Conservation (phyloP, 2,329 filamentous ascomycete species). For the Alternaria arbusti region DNA sequence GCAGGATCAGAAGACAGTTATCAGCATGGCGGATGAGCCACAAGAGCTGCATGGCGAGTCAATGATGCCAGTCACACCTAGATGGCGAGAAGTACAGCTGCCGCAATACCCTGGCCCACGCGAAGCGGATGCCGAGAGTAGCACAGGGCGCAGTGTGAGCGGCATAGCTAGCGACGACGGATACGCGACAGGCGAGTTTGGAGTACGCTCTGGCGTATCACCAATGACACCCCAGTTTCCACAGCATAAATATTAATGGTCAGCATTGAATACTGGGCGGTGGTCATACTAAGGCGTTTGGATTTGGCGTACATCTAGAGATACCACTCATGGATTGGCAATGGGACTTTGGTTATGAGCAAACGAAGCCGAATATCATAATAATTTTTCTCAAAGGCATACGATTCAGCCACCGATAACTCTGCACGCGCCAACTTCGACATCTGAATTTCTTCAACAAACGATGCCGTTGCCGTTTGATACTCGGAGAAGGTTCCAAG, state of each 20-base stretch:
- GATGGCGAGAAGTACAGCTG: slow-evolving; percentile 34
- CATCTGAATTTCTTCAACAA: neutral
- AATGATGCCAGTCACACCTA: slow-evolving; percentile 17
- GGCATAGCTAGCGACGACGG: slow-evolving; percentile 33
- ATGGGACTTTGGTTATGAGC: neutral
- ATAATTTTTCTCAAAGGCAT: neutral
- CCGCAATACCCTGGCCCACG: slow-evolving; percentile 16
- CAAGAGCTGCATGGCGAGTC: slow-evolving; percentile 35
- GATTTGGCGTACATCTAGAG: slow-evolving; percentile 5
- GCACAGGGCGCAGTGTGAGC: slow-evolving; percentile 25
- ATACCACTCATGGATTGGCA: slow-evolving; percentile 12
- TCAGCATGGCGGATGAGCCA: slow-evolving; percentile 29
- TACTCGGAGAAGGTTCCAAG: neutral
- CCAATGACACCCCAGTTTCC: slow-evolving; percentile 18
- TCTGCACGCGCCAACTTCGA: neutral
- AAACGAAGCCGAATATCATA: neutral
- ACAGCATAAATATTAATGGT: neutral
- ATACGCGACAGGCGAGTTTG: slow-evolving; percentile 9
- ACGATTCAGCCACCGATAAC: neutral
- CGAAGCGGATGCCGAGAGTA: slow-evolving; percentile 30
- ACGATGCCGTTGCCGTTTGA: neutral
- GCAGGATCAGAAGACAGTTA: slow-evolving; percentile 24
- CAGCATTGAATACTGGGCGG: neutral
- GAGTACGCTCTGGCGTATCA: slow-evolving; percentile 18
- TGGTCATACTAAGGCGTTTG: neutral